phyloP scores from a whole-genome alignment of 192 early-diverging fungal genomes.

The Coemansia sp. region DNA sequence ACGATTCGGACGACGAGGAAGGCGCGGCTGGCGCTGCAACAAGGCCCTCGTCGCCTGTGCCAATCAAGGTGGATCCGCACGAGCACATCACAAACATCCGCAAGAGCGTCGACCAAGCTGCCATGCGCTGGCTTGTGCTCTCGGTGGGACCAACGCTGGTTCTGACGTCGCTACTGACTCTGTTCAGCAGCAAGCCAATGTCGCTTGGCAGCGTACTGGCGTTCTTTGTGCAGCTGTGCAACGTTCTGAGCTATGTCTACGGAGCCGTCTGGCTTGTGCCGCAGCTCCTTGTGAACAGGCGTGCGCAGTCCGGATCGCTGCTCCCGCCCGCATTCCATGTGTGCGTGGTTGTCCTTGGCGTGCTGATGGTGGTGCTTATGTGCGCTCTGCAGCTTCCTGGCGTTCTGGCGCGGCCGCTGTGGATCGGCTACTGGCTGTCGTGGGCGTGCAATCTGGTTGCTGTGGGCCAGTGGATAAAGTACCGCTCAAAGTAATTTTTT shows the following conservation, averaged over 20 bases:
- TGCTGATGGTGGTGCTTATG: neutral
- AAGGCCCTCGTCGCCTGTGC: neutral
- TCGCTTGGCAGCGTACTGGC: neutral
- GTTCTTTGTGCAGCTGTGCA: neutral
- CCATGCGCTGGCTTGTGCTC: conserved; percentile 9
- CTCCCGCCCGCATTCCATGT: conserved; percentile 1
- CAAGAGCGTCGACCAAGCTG: conserved; percentile 3
- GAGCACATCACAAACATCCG: conserved; percentile 10
- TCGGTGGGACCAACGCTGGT: conserved; percentile 1
- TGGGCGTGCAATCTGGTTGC: conserved; percentile 5
- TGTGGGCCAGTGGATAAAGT: conserved; percentile 11
- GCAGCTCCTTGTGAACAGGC: conserved; percentile 11
- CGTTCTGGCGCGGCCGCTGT: neutral
- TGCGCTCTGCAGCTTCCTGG: neutral
- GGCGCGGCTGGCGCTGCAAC: neutral
- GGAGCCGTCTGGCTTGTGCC: neutral
- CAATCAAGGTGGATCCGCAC: neutral
- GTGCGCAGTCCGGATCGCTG: conserved; percentile 4
- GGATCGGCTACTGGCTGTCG: neutral
- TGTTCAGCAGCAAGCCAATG: neutral
- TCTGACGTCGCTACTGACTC: neutral
- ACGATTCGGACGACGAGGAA: neutral
- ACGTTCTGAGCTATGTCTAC: neutral
- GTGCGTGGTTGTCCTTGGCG: neutral
- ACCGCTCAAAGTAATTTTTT: neutral